A percentile compares a stretch with the other conserved stretches of the same genome.
These are phyloP conservation scores for Wallacemonas collosoma DNA, from an alignment of 208 protist genomes.

Conservation along the genomic window DNA sequence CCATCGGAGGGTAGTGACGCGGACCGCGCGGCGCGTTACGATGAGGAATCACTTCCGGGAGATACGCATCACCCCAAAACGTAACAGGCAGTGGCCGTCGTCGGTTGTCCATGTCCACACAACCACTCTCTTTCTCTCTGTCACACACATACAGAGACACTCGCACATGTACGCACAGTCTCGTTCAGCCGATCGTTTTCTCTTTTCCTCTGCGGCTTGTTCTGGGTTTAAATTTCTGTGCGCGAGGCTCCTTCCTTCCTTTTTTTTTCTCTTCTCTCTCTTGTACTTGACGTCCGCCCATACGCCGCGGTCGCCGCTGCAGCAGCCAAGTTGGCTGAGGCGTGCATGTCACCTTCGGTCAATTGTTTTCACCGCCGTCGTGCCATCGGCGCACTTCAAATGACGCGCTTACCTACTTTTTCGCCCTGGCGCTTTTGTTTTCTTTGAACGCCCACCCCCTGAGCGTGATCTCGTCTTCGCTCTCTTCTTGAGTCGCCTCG, in stretches of 20 bases:
- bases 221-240: too few species aligned
- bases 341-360: too few species aligned
- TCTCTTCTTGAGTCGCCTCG: too few species aligned
- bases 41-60: background rate
- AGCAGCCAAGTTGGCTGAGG: too few species aligned
- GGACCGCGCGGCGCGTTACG: background rate
- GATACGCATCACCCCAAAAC: too few species aligned
- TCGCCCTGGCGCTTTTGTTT: too few species aligned
- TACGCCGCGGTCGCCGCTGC: background rate
- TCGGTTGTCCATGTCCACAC: background rate
- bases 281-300: background rate
- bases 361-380: too few species aligned
- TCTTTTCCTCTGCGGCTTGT: background rate
- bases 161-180: too few species aligned
- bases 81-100: background rate
- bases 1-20: background rate
- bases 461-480: too few species aligned
- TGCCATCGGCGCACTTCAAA: too few species aligned
- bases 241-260: background rate
- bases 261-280: constrained; percentile 18
- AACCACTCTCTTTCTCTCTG: background rate
- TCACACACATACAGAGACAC: background rate
- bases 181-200: background rate
- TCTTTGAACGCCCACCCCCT: too few species aligned
- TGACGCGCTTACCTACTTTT: too few species aligned